Evolutionary conservation across 805 yeast genomes (phyloP).

Genomic region (Candida coquimbonensis): DNA sequence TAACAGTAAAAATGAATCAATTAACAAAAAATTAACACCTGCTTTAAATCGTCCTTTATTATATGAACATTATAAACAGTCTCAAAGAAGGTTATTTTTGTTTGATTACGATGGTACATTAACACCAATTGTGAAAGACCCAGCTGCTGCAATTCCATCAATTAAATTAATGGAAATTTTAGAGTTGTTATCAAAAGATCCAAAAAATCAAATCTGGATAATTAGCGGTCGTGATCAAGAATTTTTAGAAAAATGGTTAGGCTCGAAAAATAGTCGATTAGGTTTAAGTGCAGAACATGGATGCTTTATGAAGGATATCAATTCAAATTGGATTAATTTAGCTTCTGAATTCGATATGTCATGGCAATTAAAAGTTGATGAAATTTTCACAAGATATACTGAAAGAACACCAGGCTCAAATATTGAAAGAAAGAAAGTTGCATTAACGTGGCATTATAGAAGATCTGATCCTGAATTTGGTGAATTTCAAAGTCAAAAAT

Average conservation of each 20-base stretch:
- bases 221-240: constrained; percentile 93
- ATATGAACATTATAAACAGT: constrained; percentile 47
- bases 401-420: constrained; percentile 87
- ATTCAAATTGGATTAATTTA: constrained; percentile 72
- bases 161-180: constrained; percentile 57
- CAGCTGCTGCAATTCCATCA: constrained; percentile 97
- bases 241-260: constrained; percentile 85
- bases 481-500: constrained; percentile 69
- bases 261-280: constrained; percentile 45
- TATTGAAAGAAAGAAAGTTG: constrained; percentile 85
- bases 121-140: constrained; percentile 93
- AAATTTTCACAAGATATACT: constrained; percentile 66
- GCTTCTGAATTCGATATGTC: constrained; percentile 83
- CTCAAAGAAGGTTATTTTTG: constrained; percentile 68
- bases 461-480: constrained; percentile 93
- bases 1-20: constrained; percentile 24
- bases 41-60: constrained; percentile 69
- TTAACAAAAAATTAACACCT: constrained; percentile 58
- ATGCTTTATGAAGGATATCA: constrained; percentile 80
- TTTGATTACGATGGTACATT: constrained; percentile 98
- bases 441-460: constrained; percentile 97
- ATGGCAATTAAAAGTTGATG: constrained; percentile 84
- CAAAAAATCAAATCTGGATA: constrained; percentile 85
- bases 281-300: constrained; percentile 98
- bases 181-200: constrained; percentile 59